Conservation (phyloP, 1,284 basidiomycete species). For the Rhodotorula sp. region DNA sequence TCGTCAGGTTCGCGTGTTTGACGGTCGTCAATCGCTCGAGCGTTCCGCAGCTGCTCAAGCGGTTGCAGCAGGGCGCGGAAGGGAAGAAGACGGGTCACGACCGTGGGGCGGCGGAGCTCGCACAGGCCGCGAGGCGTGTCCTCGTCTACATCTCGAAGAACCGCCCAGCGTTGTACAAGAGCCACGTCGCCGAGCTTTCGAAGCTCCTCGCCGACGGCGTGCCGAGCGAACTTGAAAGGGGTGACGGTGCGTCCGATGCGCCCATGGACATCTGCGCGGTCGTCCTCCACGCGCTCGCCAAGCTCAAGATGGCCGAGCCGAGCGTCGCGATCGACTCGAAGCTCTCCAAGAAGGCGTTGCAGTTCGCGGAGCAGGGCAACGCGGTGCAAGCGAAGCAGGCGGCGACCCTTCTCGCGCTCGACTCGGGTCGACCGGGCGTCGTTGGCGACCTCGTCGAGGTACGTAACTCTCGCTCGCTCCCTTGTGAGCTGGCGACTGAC, state of each 20-base stretch:
- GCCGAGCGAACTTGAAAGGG: constrained; percentile 53
- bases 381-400: constrained; percentile 71
- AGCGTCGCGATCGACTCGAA: constrained; percentile 62
- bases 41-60: constrained; percentile 69
- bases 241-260: constrained; percentile 52
- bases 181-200: constrained; percentile 70
- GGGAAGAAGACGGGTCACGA: neutral
- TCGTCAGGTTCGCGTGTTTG: constrained; percentile 71
- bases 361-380: constrained; percentile 60
- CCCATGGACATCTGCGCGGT: constrained; percentile 59
- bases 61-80: constrained; percentile 53
- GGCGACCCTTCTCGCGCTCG: constrained; percentile 66
- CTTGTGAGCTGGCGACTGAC: neutral
- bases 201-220: constrained; percentile 58
- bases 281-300: constrained; percentile 71
- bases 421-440: constrained; percentile 55
- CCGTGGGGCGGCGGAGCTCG: constrained; percentile 27
- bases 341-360: constrained; percentile 63
- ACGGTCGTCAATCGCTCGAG: constrained; percentile 80
- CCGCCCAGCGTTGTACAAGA: constrained; percentile 68
- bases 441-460: constrained; percentile 65
- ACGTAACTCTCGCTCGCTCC: constrained; percentile 40
- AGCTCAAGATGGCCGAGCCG: constrained; percentile 62
- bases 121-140: constrained; percentile 46
- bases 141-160: constrained; percentile 70